phyloP scores from a whole-genome alignment of 2,329 filamentous ascomycete genomes.

The Knufia fluminis region DNA sequence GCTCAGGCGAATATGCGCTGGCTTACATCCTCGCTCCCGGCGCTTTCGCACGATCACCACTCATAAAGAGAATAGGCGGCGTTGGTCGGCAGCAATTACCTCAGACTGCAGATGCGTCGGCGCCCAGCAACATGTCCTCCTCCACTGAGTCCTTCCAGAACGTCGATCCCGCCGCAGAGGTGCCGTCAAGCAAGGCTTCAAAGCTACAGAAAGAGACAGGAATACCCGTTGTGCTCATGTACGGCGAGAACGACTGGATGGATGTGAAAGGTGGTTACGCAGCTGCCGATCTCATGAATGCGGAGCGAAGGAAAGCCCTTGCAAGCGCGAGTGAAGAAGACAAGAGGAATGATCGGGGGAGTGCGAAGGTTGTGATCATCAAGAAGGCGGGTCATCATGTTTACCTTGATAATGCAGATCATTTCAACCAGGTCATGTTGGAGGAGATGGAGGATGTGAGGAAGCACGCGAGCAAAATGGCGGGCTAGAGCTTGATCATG shows the following conservation, averaged over 20 bases:
- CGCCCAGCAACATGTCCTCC: conserved; percentile 10
- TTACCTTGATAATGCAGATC: conserved; percentile 60
- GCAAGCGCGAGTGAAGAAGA: conserved; percentile 58
- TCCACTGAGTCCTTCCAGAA: neutral
- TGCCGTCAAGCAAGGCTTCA: conserved; percentile 11
- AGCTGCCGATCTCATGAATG: conserved; percentile 67
- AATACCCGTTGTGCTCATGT: conserved; percentile 83
- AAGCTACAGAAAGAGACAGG: conserved; percentile 48
- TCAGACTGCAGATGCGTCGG: conserved; percentile 12
- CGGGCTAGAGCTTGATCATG: too few species aligned
- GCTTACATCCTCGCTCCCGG: conserved; percentile 89
- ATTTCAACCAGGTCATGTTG: conserved; percentile 58
- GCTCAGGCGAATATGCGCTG: conserved; percentile 87
- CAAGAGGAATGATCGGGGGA: conserved; percentile 62
- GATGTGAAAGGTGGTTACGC: conserved; percentile 78
- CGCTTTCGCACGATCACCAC: conserved; percentile 76
- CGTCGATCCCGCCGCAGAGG: conserved; percentile 18
- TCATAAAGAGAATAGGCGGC: conserved; percentile 77
- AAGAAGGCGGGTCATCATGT: conserved; percentile 61
- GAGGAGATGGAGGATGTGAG: conserved; percentile 57
- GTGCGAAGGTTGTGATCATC: conserved; percentile 73
- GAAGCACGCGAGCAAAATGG: too few species aligned
- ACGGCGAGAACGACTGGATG: conserved; percentile 99
- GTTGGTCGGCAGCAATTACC: conserved; percentile 63
- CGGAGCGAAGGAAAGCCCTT: conserved; percentile 53